Conservation (phyloP, 2,329 filamentous ascomycete species). For the Phoma sp. region DNA sequence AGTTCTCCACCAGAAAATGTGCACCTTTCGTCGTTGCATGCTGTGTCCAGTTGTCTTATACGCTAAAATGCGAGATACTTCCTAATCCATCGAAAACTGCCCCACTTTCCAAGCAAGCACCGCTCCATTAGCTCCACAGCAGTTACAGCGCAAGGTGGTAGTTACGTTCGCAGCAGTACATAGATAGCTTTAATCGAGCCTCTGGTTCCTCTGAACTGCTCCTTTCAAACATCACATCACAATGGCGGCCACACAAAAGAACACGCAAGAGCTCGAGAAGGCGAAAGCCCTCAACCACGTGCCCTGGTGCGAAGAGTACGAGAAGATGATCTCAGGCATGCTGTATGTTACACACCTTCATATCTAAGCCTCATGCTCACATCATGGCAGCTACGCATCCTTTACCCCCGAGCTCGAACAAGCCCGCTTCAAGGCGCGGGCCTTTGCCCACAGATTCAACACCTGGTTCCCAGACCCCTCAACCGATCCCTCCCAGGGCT, state of each 20-base stretch:
- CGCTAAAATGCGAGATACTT: constrained; percentile 35
- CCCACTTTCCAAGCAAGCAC: constrained; percentile 18
- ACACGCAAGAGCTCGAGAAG: constrained; percentile 53
- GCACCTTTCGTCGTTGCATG: not conserved
- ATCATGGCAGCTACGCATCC: constrained; percentile 58
- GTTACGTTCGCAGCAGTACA: not conserved
- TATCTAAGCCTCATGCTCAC: not conserved
- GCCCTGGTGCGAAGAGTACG: constrained; percentile 67
- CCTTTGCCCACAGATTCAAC: constrained; percentile 66
- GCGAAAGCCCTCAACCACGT: constrained; percentile 60
- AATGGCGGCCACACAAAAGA: constrained; percentile 54
- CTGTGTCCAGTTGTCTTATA: not conserved
- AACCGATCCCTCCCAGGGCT: constrained; percentile 26
- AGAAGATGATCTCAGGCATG: constrained; percentile 71
- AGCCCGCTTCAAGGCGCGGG: constrained; percentile 63
- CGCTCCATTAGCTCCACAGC: not conserved
- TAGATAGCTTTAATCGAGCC: not conserved
- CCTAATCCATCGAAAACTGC: constrained; percentile 20
- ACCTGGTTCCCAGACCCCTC: constrained; percentile 47
- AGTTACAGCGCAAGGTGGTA: constrained; percentile 4
- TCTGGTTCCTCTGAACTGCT: not conserved
- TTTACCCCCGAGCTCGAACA: constrained; percentile 58
- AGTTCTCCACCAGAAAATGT: constrained; percentile 1
- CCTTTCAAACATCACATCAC: not conserved
- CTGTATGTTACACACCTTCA: constrained; percentile 52